Evolutionary conservation across 2,329 filamentous ascomycete species (phyloP).

Genomic region (Aureobasidium uvarum): DNA sequence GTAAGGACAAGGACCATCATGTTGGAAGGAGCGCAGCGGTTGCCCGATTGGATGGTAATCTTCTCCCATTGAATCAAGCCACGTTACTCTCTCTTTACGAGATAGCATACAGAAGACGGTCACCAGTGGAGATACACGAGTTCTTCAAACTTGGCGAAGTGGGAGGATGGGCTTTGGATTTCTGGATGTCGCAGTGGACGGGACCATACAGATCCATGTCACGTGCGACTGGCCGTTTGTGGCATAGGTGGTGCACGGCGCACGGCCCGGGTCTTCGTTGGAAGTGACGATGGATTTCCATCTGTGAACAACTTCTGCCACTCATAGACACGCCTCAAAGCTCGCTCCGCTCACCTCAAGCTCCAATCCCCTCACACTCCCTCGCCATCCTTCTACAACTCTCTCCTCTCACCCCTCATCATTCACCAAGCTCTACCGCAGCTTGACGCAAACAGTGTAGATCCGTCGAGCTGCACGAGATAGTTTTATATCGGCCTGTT

Average conservation of each 20-base stretch:
- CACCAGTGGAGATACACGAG: background rate
- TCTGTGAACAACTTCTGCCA: slow-evolving; percentile 6
- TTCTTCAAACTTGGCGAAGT: background rate
- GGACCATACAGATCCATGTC: background rate
- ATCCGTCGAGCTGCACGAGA: slow-evolving; percentile 22
- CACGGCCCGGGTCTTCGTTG: background rate
- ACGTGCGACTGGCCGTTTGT: background rate
- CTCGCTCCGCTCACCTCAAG: slow-evolving; percentile 14
- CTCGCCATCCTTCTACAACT: background rate
- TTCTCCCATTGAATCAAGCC: background rate
- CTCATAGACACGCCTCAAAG: slow-evolving; percentile 5
- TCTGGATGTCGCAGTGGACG: background rate
- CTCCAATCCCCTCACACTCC: background rate
- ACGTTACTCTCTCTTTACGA: background rate
- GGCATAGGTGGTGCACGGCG: background rate
- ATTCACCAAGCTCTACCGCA: slow-evolving; percentile 7
- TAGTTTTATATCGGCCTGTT: slow-evolving; percentile 25
- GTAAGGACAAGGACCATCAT: background rate
- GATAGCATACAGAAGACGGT: background rate
- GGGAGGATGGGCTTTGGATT: background rate
- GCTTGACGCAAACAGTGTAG: slow-evolving; percentile 22
- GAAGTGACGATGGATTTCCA: slow-evolving; percentile 8
- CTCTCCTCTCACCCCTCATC: background rate
- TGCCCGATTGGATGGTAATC: background rate
- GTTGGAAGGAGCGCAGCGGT: background rate